Evolutionary conservation across 2,329 filamentous ascomycete genomes (phyloP), one percentile per base, ranked within the genome.

Genomic region (Seiridium cupressi): DNA sequence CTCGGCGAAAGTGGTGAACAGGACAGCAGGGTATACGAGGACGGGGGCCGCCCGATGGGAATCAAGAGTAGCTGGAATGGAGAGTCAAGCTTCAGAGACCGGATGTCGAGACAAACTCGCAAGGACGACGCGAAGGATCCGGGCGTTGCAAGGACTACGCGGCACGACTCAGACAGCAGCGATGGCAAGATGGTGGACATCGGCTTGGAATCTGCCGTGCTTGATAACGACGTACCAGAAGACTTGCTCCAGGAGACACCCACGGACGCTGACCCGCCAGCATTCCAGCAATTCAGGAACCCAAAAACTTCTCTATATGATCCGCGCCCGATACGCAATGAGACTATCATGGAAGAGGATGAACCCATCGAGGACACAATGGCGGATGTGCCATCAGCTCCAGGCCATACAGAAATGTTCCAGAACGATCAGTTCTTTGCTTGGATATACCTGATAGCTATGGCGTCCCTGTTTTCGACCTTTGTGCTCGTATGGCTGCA

Each of bases 351-450:
- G 1, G 72, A 75, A 13, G 74, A 74, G 44, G 66, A 76, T 63
- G 62, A 74, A 69, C 66, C 61, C 57, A 61, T 74, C 77, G 57
- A 73, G 0, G 63, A 71, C 9, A 71, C 77, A 18, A 69, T 58
- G 13, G 69, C 69, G 32, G 57, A 84, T 51, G 80, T 81, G 34
- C 80, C 84, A 0, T 79, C 87, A 38, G 80, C 85, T 32, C 78
- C 84, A 9, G 79, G 85, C 4, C 83, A 88, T 46, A 82, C 83
- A 55, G 89, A 93, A 69, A 84, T 90, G 31, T 92, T 92, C 61
- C 83, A 85, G 55, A 92, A 98, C 73, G 95, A 99, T 74, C 82
- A 89, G 4, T 96, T 98, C 76, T 99, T 95, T 82, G 92, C 91
- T 3, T 93, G 92, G 76, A 82, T 97, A 48, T 99, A 93, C 73